Conservation (phyloP, 148 eudicot species). For the Amaranthus hypochondriacus region DNA sequence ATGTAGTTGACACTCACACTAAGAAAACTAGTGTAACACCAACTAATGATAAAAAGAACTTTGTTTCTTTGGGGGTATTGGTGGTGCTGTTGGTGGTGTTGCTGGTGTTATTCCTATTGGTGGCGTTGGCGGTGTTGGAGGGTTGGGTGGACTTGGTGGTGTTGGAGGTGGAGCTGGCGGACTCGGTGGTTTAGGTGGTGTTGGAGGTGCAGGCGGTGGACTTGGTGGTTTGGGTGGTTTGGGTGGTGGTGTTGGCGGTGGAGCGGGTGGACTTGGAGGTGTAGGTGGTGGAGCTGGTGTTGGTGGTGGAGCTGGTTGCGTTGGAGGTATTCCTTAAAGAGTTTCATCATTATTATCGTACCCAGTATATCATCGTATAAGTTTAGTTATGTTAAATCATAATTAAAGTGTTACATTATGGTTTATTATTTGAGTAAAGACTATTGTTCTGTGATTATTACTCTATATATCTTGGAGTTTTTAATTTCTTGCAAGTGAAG, state of each 20-base stretch:
- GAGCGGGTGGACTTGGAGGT: not conserved
- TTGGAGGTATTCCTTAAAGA: not conserved
- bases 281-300: constrained; percentile 9
- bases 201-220: constrained; percentile 20
- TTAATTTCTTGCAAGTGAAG: not conserved
- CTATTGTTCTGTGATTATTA: not conserved
- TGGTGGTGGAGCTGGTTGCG: constrained; percentile 11
- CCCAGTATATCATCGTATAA: not conserved
- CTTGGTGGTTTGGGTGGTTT: constrained; percentile 1
- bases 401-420: too few species aligned
- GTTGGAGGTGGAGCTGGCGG: constrained; percentile 5
- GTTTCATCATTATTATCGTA: too few species aligned
- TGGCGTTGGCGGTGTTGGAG: constrained; percentile 4
- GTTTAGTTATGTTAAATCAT: too few species aligned
- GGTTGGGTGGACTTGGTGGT: constrained; percentile 3
- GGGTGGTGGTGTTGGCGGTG: not conserved
- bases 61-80: constrained; percentile 8
- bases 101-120: constrained; percentile 3
- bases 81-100: constrained; percentile 12
- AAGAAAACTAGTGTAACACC: constrained; percentile 1
- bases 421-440: not conserved
- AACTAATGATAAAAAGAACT: constrained; percentile 16
- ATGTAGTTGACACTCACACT: constrained; percentile 10
- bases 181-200: constrained; percentile 11
- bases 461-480: not conserved